A percentile compares a stretch with the other conserved stretches of the same genome.
Evolutionary conservation across 257 asterid genomes (phyloP).

Genomic region (Fraxinus excelsior): DNA sequence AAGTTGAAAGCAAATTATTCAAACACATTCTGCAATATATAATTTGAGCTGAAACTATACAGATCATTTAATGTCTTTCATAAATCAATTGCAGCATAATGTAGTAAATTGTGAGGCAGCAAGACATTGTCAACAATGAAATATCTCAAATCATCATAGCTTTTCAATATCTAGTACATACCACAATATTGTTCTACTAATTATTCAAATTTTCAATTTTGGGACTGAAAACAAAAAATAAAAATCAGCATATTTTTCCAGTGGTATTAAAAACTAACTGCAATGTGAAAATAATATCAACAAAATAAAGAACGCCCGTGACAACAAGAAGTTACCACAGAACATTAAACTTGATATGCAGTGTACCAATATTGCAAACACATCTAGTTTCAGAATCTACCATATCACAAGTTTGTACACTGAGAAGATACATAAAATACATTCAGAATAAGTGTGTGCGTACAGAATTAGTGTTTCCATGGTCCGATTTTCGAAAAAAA

Average conservation of each 20-base stretch:
- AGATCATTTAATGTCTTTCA: neutral
- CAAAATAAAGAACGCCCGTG: neutral
- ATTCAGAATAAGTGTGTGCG: too few relatives aligned
- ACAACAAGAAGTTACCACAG: neutral
- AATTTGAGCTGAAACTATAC: neutral
- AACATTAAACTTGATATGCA: neutral
- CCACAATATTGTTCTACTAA: neutral
- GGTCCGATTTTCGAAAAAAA: neutral
- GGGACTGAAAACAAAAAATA: neutral
- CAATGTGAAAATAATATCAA: neutral
- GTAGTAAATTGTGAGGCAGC: neutral
- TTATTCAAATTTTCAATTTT: neutral
- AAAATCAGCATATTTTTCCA: neutral
- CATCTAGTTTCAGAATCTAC: neutral
- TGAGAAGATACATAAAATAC: neutral
- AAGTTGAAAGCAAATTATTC: neutral
- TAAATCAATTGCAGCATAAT: neutral
- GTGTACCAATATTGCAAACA: neutral
- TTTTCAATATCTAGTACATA: neutral
- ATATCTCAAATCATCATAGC: neutral
- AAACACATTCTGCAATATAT: neutral
- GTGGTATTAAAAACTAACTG: neutral
- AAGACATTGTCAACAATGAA: neutral
- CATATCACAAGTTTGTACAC: neutral
- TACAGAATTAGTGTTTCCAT: neutral